A percentile compares a stretch with the other conserved stretches of the same genome.
These are phyloP conservation scores for Lepiota subincarnata DNA, from an alignment of 768 basidiomycete species.

Conservation along the genomic window DNA sequence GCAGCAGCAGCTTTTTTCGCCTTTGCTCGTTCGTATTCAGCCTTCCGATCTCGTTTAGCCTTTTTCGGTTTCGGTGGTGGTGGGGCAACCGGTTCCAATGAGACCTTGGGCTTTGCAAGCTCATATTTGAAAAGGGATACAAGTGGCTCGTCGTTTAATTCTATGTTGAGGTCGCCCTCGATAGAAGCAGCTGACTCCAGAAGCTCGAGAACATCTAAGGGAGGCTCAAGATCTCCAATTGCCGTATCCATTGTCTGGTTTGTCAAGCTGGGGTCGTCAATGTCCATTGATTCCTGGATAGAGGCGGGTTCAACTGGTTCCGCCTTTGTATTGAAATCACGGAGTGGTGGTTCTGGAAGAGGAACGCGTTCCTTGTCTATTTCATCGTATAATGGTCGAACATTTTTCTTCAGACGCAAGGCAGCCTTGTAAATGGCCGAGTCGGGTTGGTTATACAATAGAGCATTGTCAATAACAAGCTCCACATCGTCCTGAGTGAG, in stretches of 20 bases:
- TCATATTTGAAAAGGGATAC: constrained; percentile 67
- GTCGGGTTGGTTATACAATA: constrained; percentile 79
- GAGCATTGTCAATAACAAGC: constrained; percentile 82
- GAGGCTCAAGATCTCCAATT: constrained; percentile 75
- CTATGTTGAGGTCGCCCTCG: constrained; percentile 47
- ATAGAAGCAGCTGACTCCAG: constrained; percentile 52
- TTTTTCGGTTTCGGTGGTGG: constrained; percentile 36
- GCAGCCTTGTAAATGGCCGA: constrained; percentile 70
- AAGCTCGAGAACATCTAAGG: constrained; percentile 50
- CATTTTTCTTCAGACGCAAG: constrained; percentile 45
- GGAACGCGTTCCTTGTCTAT: constrained; percentile 29
- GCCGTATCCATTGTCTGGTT: constrained; percentile 8
- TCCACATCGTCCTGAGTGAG: constrained; percentile 64
- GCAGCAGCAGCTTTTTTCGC: constrained; percentile 26
- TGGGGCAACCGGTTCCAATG: constrained; percentile 51
- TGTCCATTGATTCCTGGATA: not conserved
- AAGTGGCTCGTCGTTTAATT: constrained; percentile 56
- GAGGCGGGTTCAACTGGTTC: not conserved
- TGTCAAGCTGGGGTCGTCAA: not conserved
- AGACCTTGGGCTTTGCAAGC: constrained; percentile 56
- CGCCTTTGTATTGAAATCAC: not conserved
- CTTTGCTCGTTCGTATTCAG: constrained; percentile 32
- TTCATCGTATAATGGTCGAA: constrained; percentile 37
- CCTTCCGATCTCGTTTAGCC: constrained; percentile 33
- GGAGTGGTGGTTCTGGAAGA: not conserved